Base-by-base conservation (phyloP, 495 filamentous ascomycete genomes). In the Neurospora hispaniola region DNA sequence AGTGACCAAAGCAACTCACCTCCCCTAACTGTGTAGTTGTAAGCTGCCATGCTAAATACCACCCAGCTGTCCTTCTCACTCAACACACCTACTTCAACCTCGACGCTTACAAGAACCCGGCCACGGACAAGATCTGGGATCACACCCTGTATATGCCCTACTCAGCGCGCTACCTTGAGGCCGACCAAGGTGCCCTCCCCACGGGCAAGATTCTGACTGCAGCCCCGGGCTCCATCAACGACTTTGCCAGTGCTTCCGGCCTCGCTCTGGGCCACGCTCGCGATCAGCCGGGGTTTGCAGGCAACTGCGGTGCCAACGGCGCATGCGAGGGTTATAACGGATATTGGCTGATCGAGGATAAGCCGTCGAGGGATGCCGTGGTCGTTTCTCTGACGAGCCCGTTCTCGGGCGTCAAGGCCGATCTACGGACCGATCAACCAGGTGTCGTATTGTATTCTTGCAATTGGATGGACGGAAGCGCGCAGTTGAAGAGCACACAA, bases 11-110 rank as follows among this genome's bases (percentile, higher is more conserved):
- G 23, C 46, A 42, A 66, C 72, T 38, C 38, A n/a, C 7, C 31
- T 42, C 38, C 70, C n/a, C 48, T 12, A 38, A 35, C 23, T 43
- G 9, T 43, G 9, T 38, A 12, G 20, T 38, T n/a, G 43, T 16
- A 9, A 41, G 11, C 84, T 6, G 76, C 83, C 43, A 81, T 35
- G 84, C 18, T 76, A 85, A 86, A 72, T 85, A 81, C 74, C 75
- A 85, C 71, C 82, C 42, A 88, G 88, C 71, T 83, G 80, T 93
- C 79, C 91, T 93, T 86, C 89, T 95, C 41, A 85, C 84, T 71
- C 92, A 93, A 76, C 91, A 93, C 83, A 89, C 92, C 72, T 96
- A 95, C 84, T 95, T 92, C 89, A 95, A 94, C 82, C 86, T 96
- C 69, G 93, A 94, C 77, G 93, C 88, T 12, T 95, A 92, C 84